These are phyloP conservation scores for Spathaspora sp. DNA, from an alignment of 1,139 yeast species.

Conservation along the genomic window DNA sequence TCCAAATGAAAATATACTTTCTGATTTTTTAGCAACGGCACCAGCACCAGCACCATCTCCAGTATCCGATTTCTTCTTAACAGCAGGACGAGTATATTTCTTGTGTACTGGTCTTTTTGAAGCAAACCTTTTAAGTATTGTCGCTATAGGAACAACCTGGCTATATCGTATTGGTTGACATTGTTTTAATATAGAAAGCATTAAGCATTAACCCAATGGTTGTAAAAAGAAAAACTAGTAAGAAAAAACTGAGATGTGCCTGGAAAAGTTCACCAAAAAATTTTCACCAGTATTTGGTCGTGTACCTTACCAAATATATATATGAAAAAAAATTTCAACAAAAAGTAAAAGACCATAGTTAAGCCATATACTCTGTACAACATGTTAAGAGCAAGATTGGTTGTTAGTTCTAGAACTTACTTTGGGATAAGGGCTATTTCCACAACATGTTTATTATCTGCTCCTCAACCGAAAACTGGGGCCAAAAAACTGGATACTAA, in stretches of 20 bases:
- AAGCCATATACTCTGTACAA: neutral
- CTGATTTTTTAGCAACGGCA: neutral
- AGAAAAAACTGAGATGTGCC: neutral
- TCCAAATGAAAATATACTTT: slow-evolving; percentile 19
- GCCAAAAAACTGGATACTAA: neutral
- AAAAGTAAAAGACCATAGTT: neutral
- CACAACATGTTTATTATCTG: slow-evolving; percentile 13
- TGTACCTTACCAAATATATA: neutral
- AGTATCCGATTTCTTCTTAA: neutral
- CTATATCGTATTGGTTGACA: slow-evolving; percentile 5
- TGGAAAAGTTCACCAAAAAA: neutral
- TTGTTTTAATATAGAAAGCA: neutral
- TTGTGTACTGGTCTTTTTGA: neutral
- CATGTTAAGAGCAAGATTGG: slow-evolving; percentile 5
- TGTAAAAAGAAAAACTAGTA: neutral
- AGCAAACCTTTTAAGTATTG: neutral
- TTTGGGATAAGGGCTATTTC: slow-evolving; percentile 1
- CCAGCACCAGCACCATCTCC: neutral
- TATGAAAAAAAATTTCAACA: neutral
- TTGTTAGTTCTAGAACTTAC: neutral
- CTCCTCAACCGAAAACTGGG: neutral
- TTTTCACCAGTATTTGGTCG: neutral
- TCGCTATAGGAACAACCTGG: neutral
- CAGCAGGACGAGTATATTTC: neutral
- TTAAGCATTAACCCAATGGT: neutral